Percentiles rank a stretch among this genome's conserved stretches.
These are phyloP conservation scores for Hylodesmum podocarpum DNA, from an alignment of 306 rosid genomes.

Conservation along the genomic window DNA sequence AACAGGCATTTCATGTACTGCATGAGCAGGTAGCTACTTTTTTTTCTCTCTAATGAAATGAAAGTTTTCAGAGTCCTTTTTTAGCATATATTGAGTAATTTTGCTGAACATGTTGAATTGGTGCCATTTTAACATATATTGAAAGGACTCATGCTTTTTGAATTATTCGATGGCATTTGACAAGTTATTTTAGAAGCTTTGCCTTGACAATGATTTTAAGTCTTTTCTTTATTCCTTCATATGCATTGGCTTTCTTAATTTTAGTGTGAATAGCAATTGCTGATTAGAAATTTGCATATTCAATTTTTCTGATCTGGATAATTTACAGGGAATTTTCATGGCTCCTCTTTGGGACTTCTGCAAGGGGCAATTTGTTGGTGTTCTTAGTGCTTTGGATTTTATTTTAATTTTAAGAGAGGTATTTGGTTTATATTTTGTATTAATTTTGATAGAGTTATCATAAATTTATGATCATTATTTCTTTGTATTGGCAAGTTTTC, in stretches of 20 bases:
- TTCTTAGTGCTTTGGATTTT: conserved; percentile 83
- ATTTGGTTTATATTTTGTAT: conserved; percentile 53
- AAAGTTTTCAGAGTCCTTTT: not conserved
- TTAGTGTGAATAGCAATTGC: conserved; percentile 25
- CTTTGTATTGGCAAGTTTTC: conserved; percentile 15
- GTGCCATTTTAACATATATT: not conserved
- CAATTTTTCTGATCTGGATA: conserved; percentile 31
- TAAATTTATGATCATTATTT: conserved; percentile 19
- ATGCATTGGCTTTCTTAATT: not conserved
- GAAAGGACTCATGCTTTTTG: conserved; percentile 15
- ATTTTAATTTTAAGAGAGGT: conserved; percentile 93
- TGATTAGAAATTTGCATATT: conserved; percentile 27
- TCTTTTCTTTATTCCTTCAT: not conserved
- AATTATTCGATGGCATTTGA: not conserved
- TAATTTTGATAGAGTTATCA: conserved; percentile 60
- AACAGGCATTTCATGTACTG: conserved; percentile 90
- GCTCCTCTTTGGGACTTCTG: conserved; percentile 93
- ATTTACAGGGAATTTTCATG: conserved; percentile 71
- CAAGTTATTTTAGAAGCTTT: not conserved
- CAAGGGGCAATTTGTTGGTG: conserved; percentile 86
- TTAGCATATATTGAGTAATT: conserved; percentile 16
- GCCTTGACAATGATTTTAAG: not conserved
- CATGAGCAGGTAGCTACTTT: conserved; percentile 70
- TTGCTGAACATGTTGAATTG: not conserved
- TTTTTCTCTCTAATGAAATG: not conserved